A percentile compares a stretch with the other conserved stretches of the same genome.
Conservation (phyloP, 768 basidiomycete genomes). For the Suillus americanus region DNA sequence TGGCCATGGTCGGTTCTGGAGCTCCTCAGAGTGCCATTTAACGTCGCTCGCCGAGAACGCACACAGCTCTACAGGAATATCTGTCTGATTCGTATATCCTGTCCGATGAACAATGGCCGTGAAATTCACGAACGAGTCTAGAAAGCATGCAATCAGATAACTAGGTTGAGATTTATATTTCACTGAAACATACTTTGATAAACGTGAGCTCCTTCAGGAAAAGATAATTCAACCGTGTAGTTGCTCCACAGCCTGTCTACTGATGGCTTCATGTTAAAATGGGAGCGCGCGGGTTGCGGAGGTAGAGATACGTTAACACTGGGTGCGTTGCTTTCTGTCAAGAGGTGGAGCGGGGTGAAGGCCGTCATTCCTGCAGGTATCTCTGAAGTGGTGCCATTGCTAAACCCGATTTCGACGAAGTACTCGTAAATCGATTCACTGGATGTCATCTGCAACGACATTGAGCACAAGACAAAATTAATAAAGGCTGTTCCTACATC, state of each 20-base stretch:
- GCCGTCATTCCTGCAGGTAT: constrained; percentile 8
- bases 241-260: constrained; percentile 5
- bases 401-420: constrained; percentile 14
- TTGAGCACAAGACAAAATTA: not conserved
- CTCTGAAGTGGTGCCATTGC: constrained; percentile 16
- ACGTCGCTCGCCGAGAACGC: too few relatives aligned
- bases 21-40: not conserved
- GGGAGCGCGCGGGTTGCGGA: not conserved
- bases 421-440: constrained; percentile 21
- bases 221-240: constrained; percentile 6
- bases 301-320: not conserved
- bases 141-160: not conserved
- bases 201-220: not conserved
- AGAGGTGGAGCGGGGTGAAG: constrained; percentile 1
- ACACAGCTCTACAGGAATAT: not conserved
- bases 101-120: constrained; percentile 2
- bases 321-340: not conserved
- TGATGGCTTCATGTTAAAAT: not conserved
- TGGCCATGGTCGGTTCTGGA: not conserved
- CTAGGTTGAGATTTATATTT: not conserved
- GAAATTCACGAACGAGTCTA: constrained; percentile 1
- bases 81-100: constrained; percentile 9
- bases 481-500: not conserved
- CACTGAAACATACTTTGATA: not conserved
- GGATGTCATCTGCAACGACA: not conserved